Percentiles rank a stretch among this genome's conserved stretches.
These are phyloP conservation scores for Metschnikowia koreensis DNA, from an alignment of 805 yeast species.

Conservation along the genomic window DNA sequence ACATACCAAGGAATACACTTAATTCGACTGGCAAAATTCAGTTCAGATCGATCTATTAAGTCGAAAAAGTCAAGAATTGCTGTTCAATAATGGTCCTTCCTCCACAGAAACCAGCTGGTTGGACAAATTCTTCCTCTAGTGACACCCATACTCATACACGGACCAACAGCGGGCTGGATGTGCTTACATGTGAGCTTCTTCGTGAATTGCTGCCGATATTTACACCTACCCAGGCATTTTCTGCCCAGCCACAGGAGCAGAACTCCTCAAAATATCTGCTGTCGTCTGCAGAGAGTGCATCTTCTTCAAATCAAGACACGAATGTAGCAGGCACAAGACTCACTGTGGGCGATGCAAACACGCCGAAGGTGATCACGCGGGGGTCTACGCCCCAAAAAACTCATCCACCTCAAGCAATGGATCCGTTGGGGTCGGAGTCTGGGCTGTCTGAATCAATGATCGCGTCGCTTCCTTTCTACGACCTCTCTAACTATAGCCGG, in stretches of 20 bases:
- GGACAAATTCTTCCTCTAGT: background rate
- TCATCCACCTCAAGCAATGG: background rate
- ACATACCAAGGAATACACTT: no score
- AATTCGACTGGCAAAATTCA: no score
- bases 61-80: no score
- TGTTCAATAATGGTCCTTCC: no score
- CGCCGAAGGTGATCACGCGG: no score
- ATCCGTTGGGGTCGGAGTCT: slow-evolving; percentile 5
- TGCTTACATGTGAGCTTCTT: slow-evolving; percentile 6
- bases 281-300: background rate
- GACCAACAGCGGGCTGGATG: slow-evolving; percentile 4
- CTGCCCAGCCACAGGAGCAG: background rate
- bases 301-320: no score
- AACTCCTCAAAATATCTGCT: background rate
- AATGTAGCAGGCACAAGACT: no score
- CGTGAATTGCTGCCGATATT: slow-evolving; percentile 3
- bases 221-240: background rate
- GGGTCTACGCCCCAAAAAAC: no score
- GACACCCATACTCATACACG: background rate
- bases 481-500: slow-evolving; percentile 14
- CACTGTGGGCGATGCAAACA: no score
- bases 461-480: slow-evolving; percentile 12
- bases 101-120: no score
- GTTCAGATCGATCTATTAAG: no score
- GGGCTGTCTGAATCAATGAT: slow-evolving; percentile 13